phyloP scores from a whole-genome alignment of 2,329 filamentous ascomycete genomes.

The Pezicula rhizophila region DNA sequence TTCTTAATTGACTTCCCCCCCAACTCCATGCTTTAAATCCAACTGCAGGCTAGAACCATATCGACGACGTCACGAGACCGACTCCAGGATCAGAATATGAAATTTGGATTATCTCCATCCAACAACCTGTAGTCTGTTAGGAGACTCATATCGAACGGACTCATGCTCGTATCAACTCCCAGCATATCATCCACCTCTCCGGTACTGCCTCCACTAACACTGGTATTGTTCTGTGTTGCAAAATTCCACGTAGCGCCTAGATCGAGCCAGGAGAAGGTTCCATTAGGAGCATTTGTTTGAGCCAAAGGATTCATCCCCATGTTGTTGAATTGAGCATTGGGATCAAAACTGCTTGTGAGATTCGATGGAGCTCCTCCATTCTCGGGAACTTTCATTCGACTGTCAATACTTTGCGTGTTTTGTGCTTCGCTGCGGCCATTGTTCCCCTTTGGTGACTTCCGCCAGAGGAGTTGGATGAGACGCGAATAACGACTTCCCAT shows the following conservation, averaged over 20 bases:
- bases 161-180: conserved; percentile 11
- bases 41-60: too few species aligned
- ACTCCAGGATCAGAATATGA: conserved; percentile 15
- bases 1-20: too few species aligned
- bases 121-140: conserved; percentile 20
- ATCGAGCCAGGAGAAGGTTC: conserved; percentile 25
- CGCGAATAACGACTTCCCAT: conserved; percentile 56
- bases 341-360: not conserved
- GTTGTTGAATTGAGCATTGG: not conserved
- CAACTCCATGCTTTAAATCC: too few species aligned
- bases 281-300: not conserved
- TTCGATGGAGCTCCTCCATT: not conserved
- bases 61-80: too few species aligned
- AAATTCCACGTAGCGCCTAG: conserved; percentile 25
- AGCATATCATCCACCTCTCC: conserved; percentile 13
- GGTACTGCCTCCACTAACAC: conserved; percentile 9
- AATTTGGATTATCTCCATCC: conserved; percentile 21
- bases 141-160: conserved; percentile 15
- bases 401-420: not conserved
- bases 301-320: conserved; percentile 2
- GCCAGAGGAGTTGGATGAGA: conserved; percentile 55
- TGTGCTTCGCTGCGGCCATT: not conserved
- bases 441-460: conserved; percentile 26
- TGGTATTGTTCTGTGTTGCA: conserved; percentile 23
- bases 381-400: not conserved